Evolutionary conservation across 495 filamentous ascomycete species (phyloP).

Genomic region (Venustampulla echinocandica): DNA sequence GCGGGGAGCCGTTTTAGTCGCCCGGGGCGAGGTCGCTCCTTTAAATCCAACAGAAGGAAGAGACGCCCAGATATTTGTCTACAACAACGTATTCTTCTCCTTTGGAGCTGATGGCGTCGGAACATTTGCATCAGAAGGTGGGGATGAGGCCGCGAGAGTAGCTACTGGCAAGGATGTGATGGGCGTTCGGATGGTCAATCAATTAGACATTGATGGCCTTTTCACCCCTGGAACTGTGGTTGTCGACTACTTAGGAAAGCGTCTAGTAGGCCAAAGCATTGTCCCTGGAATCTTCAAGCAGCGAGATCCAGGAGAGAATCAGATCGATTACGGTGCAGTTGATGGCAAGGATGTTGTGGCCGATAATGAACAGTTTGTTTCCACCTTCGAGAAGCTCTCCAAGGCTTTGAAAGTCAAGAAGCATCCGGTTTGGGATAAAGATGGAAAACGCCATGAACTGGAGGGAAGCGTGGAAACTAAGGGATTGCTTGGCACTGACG

Average conservation of each 20-base stretch:
- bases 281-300: constrained; percentile 99
- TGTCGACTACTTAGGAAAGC: constrained; percentile 94
- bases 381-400: constrained; percentile 83
- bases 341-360: constrained; percentile 96
- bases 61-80: constrained; percentile 97
- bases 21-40: constrained; percentile 87
- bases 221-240: constrained; percentile 95
- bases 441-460: constrained; percentile 78
- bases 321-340: constrained; percentile 97
- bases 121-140: constrained; percentile 92
- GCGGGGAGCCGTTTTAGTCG: constrained; percentile 86
- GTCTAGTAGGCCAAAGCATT: constrained; percentile 95
- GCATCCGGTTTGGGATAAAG: constrained; percentile 97
- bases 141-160: constrained; percentile 92
- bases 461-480: constrained; percentile 98
- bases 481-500: constrained; percentile 93
- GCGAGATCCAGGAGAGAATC: constrained; percentile 91
- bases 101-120: constrained; percentile 97
- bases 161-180: constrained; percentile 95
- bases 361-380: constrained; percentile 72
- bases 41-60: constrained; percentile 88
- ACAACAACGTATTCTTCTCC: constrained; percentile 99
- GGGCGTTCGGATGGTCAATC: constrained; percentile 89
- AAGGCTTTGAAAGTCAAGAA: constrained; percentile 82
- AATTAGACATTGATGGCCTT: constrained; percentile 87